Evolutionary conservation across 1,284 basidiomycete genomes (phyloP).

Genomic region (Grifola frondosa): DNA sequence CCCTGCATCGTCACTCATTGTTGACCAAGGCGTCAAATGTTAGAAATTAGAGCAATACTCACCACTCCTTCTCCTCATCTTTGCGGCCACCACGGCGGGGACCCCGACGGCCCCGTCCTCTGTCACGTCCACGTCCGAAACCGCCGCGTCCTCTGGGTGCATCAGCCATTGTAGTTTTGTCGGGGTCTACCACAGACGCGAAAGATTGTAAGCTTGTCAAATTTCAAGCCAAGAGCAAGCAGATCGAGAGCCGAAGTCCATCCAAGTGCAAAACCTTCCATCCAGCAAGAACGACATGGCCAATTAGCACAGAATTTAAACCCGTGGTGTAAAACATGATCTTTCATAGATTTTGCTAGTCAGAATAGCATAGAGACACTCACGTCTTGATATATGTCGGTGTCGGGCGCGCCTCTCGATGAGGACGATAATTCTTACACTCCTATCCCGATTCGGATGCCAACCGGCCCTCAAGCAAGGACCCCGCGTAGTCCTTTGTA

Average conservation of each 20-base stretch:
- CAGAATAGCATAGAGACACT: conserved; percentile 27
- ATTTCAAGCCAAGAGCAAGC: conserved; percentile 2
- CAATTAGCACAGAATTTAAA: conserved; percentile 5
- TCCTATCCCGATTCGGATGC: conserved; percentile 12
- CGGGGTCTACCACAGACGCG: conserved; percentile 15
- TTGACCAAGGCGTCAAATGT: background rate
- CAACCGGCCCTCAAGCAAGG: conserved; percentile 15
- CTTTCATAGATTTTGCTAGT: background rate
- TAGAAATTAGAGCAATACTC: conserved; percentile 34
- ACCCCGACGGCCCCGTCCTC: conserved; percentile 84
- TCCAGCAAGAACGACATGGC: conserved; percentile 16
- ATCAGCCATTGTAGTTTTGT: conserved; percentile 63
- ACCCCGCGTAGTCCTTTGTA: too few species aligned
- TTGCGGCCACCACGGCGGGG: conserved; percentile 95
- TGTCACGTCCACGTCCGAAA: conserved; percentile 86
- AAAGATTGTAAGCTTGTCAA: too few species aligned
- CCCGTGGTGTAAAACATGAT: background rate
- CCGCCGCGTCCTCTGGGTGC: conserved; percentile 79
- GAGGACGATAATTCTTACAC: conserved; percentile 19
- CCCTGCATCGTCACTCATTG: conserved; percentile 49
- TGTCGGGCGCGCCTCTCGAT: conserved; percentile 32
- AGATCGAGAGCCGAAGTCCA: conserved; percentile 7
- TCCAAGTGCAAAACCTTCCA: conserved; percentile 18
- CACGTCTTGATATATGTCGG: conserved; percentile 38
- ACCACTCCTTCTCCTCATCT: conserved; percentile 99